Evolutionary conservation across 495 filamentous ascomycete species (phyloP).

Genomic region (Penicillium malachiteum): DNA sequence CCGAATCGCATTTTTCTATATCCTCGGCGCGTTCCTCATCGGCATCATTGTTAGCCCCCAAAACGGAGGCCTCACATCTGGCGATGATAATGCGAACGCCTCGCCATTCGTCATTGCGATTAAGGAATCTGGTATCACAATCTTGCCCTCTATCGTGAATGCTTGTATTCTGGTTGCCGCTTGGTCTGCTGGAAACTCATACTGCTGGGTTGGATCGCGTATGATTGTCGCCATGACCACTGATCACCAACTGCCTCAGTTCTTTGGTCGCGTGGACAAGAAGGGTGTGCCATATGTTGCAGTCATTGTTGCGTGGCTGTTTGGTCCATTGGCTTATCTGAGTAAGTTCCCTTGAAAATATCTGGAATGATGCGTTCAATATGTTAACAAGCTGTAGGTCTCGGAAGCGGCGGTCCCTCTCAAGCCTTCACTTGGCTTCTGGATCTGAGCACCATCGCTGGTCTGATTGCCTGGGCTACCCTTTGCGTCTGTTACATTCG

Average conservation of each 20-base stretch:
- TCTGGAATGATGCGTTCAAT: not conserved
- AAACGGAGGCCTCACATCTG: constrained; percentile 54
- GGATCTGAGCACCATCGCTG: constrained; percentile 56
- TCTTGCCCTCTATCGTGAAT: constrained; percentile 75
- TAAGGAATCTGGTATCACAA: constrained; percentile 59
- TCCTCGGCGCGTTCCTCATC: constrained; percentile 55
- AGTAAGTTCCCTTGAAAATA: constrained; percentile 19
- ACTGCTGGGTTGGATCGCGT: constrained; percentile 38
- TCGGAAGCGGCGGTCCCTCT: constrained; percentile 41
- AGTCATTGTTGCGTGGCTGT: constrained; percentile 32
- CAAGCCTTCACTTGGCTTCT: constrained; percentile 61
- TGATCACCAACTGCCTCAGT: constrained; percentile 33
- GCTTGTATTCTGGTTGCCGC: constrained; percentile 68
- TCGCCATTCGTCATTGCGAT: constrained; percentile 62
- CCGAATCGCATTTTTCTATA: constrained; percentile 83
- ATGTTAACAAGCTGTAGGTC: constrained; percentile 18
- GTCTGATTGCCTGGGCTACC: constrained; percentile 61
- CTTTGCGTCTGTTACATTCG: constrained; percentile 61
- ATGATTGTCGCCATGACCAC: constrained; percentile 41
- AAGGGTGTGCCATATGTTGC: constrained; percentile 37
- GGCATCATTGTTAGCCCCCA: constrained; percentile 48
- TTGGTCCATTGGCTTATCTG: constrained; percentile 32
- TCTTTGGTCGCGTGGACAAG: constrained; percentile 34
- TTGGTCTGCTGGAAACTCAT: constrained; percentile 65
- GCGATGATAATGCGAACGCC: constrained; percentile 39